phyloP scores from a whole-genome alignment of 2,329 filamentous ascomycete species.

The Trichoderma sp. region DNA sequence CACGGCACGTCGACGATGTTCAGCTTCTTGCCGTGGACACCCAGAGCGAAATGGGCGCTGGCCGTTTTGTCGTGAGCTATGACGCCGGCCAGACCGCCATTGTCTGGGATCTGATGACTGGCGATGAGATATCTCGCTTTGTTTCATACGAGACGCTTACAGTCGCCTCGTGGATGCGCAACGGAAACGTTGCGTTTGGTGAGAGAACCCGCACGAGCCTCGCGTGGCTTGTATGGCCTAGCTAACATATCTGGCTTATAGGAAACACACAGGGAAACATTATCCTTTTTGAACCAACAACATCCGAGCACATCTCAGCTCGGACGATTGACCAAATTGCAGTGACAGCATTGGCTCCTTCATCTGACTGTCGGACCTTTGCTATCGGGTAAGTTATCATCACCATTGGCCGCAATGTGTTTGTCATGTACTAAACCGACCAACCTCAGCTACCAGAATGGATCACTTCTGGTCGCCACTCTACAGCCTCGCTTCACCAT shows the following conservation, averaged over 20 bases:
- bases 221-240: neutral
- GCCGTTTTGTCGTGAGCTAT: conserved; percentile 86
- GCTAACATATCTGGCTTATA: conserved; percentile 38
- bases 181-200: conserved; percentile 97
- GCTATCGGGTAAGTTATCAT: conserved; percentile 73
- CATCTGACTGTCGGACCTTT: conserved; percentile 87
- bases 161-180: conserved; percentile 90
- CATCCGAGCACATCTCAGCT: conserved; percentile 86
- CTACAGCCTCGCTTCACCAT: conserved; percentile 92
- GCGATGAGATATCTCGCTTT: conserved; percentile 87
- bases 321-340: conserved; percentile 89
- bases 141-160: conserved; percentile 83
- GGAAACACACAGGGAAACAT: conserved; percentile 91
- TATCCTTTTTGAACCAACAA: conserved; percentile 89
- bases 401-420: neutral
- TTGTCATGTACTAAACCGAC: neutral
- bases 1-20: conserved; percentile 78
- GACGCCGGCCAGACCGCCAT: conserved; percentile 89
- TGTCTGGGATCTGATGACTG: conserved; percentile 93
- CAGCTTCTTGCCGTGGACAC: conserved; percentile 86
- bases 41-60: conserved; percentile 79
- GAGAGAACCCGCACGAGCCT: conserved; percentile 33
- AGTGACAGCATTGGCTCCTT: conserved; percentile 88
- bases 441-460: conserved; percentile 79
- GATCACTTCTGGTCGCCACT: conserved; percentile 84